Conservation (phyloP, 2,329 filamentous ascomycete genomes). For the Penicillium digitatum region DNA sequence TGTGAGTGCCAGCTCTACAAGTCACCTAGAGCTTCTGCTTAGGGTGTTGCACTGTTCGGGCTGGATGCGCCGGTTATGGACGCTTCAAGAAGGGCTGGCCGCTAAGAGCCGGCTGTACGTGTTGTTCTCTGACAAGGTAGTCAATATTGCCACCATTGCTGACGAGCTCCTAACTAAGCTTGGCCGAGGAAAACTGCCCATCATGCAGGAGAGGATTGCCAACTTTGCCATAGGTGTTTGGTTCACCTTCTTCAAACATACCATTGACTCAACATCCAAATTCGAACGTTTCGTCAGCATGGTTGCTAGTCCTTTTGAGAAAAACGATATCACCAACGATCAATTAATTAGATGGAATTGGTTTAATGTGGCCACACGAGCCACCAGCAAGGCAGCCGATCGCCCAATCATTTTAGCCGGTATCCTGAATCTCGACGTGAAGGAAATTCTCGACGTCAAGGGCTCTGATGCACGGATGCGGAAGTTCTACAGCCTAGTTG, state of each 20-base stretch:
- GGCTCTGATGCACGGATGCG: not conserved
- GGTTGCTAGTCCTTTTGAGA: not conserved
- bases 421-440: conserved; percentile 4
- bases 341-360: conserved; percentile 1
- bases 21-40: conserved; percentile 25
- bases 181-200: conserved; percentile 2
- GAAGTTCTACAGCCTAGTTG: not conserved
- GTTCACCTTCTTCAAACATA: not conserved
- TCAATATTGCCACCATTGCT: conserved; percentile 16
- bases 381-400: conserved; percentile 9
- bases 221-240: not conserved
- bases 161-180: conserved; percentile 10
- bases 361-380: conserved; percentile 12
- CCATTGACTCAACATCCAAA: not conserved
- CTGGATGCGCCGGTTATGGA: conserved; percentile 44
- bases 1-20: not conserved
- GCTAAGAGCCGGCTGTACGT: conserved; percentile 29
- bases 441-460: not conserved
- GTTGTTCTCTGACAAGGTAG: conserved; percentile 32
- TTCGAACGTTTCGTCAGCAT: not conserved
- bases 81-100: conserved; percentile 38
- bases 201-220: not conserved
- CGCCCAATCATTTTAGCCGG: conserved; percentile 11
- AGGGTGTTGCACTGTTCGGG: conserved; percentile 32
- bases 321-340: not conserved